Evolutionary conservation across 805 yeast species (phyloP).

Genomic region (Ogataea philodendri): DNA sequence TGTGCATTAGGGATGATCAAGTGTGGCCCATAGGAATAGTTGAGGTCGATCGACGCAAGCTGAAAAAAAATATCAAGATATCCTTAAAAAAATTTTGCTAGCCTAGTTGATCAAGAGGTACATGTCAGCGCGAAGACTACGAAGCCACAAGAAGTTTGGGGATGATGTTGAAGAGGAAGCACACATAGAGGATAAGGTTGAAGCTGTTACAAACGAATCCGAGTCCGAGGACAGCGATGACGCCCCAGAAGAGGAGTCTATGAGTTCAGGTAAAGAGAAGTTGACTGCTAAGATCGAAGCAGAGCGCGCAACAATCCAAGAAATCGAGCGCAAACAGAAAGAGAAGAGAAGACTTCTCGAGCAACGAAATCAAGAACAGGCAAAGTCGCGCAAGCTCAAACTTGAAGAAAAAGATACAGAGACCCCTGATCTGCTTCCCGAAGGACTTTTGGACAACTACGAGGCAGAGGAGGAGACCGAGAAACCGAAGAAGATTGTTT

Average conservation of each 20-base stretch:
- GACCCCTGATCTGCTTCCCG: slow-evolving; percentile 40
- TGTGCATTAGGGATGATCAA: slow-evolving; percentile 20
- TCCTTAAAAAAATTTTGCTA: slow-evolving; percentile 11
- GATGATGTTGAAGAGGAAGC: slow-evolving; percentile 12
- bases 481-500: slow-evolving; percentile 35
- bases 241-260: slow-evolving; percentile 50
- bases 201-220: slow-evolving; percentile 19
- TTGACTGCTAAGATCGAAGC: slow-evolving; percentile 18
- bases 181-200: slow-evolving; percentile 12
- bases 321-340: slow-evolving; percentile 26
- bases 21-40: slow-evolving; percentile 5
- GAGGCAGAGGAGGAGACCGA: slow-evolving; percentile 15
- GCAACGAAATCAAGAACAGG: slow-evolving; percentile 36
- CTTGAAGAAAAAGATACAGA: slow-evolving; percentile 18
- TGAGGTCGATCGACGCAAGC: slow-evolving; percentile 13
- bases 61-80: too few species aligned
- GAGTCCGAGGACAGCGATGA: slow-evolving; percentile 36
- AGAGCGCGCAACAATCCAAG: slow-evolving; percentile 28
- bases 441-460: slow-evolving; percentile 37
- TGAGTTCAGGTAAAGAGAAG: slow-evolving; percentile 17
- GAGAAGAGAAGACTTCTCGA: slow-evolving; percentile 35
- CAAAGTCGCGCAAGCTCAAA: slow-evolving; percentile 16
- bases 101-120: slow-evolving; percentile 2
- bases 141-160: slow-evolving; percentile 22
- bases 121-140: slow-evolving; percentile 16